Conservation (phyloP, 2,329 filamentous ascomycete genomes). For the Aspergillus flavus region DNA sequence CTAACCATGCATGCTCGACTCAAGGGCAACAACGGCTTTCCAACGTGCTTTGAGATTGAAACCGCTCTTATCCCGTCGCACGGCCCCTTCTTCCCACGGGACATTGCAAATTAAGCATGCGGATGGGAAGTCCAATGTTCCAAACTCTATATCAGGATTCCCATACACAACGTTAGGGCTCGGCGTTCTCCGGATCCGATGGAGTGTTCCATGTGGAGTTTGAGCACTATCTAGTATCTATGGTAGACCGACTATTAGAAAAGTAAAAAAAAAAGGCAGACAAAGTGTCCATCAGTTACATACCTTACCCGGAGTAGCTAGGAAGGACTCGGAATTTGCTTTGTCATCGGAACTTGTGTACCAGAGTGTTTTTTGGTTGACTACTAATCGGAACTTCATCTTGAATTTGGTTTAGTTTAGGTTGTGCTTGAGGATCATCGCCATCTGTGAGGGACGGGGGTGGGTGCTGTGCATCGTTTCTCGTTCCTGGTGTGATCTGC, state of each 20-base stretch:
- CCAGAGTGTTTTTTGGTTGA: neutral
- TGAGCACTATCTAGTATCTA: neutral
- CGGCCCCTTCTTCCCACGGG: neutral
- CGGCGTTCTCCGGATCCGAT: neutral
- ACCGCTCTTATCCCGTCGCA: neutral
- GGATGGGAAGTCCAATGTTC: neutral
- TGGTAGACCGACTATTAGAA: neutral
- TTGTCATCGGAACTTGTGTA: neutral
- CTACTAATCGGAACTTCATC: neutral
- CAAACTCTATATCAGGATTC: neutral
- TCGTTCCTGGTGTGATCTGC: slow-evolving; percentile 8
- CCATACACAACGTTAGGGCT: neutral
- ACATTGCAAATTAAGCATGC: neutral
- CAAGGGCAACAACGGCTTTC: neutral
- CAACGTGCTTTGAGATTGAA: neutral
- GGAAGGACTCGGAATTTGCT: neutral
- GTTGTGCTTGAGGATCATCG: slow-evolving; percentile 1
- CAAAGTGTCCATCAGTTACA: neutral
- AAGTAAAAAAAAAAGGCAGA: neutral
- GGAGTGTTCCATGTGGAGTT: neutral
- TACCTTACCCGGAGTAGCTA: neutral
- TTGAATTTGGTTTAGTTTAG: neutral
- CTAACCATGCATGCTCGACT: neutral
- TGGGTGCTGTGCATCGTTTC: neutral
- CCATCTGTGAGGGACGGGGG: neutral